Percentiles rank a stretch among this genome's conserved stretches.
These are phyloP conservation scores for Candida nonsorbophila DNA, from an alignment of 805 yeast species.

Conservation along the genomic window DNA sequence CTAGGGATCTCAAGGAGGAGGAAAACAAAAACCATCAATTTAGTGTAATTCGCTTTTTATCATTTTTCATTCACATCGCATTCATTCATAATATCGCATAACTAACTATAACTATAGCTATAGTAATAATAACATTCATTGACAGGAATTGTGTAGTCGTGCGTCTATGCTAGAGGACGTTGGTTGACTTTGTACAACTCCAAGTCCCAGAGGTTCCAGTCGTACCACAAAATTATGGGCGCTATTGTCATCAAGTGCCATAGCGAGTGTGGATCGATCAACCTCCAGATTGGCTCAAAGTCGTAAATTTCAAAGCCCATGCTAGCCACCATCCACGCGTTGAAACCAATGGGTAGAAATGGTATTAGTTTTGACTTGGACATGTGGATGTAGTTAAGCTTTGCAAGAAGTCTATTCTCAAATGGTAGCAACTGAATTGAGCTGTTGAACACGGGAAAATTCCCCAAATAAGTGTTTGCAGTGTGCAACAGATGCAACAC, in stretches of 20 bases:
- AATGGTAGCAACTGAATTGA: constrained; percentile 34
- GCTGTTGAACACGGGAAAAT: constrained; percentile 21
- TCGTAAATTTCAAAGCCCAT: constrained; percentile 31
- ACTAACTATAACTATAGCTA: too few species aligned
- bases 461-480: constrained; percentile 9
- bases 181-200: constrained; percentile 28
- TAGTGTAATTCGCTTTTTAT: too few species aligned
- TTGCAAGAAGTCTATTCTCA: constrained; percentile 29
- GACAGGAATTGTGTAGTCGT: too few species aligned
- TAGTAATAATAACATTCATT: too few species aligned
- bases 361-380: constrained; percentile 26
- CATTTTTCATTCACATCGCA: too few species aligned
- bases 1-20: too few species aligned
- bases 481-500: constrained; percentile 21
- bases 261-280: constrained; percentile 78
- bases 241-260: constrained; percentile 90
- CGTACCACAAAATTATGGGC: constrained; percentile 75
- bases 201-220: constrained; percentile 46
- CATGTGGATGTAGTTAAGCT: constrained; percentile 19
- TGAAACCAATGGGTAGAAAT: constrained; percentile 27
- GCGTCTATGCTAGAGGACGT: too few species aligned
- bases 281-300: constrained; percentile 24
- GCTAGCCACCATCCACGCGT: constrained; percentile 25
- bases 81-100: too few species aligned
- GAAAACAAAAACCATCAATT: too few species aligned